These are phyloP conservation scores for Manihot esculenta DNA, from an alignment of 441 rosid species.

Conservation along the genomic window DNA sequence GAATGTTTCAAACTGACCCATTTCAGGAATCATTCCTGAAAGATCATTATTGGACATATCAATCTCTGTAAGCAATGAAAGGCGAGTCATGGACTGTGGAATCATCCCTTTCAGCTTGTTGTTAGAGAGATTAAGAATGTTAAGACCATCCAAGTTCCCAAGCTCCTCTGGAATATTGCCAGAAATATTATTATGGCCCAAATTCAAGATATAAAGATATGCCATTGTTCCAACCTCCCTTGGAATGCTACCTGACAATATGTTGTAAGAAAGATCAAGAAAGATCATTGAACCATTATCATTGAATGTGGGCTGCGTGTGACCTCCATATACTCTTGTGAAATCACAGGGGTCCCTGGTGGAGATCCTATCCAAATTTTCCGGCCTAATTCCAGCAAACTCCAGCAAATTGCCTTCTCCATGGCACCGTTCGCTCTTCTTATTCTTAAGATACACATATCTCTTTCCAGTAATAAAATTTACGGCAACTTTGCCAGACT, in stretches of 20 bases:
- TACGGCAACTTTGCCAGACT: conserved; percentile 78
- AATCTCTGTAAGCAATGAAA: conserved; percentile 60
- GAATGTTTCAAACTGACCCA: conserved; percentile 85
- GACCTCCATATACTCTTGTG: conserved; percentile 71
- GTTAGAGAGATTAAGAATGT: conserved; percentile 80
- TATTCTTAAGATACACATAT: conserved; percentile 71
- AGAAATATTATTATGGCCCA: conserved; percentile 71
- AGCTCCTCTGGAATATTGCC: conserved; percentile 76
- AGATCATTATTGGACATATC: conserved; percentile 74
- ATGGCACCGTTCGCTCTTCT: conserved; percentile 72
- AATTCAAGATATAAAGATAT: conserved; percentile 68
- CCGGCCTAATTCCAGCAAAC: conserved; percentile 75
- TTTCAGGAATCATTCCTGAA: conserved; percentile 73
- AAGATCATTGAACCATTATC: conserved; percentile 91
- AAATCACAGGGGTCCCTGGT: conserved; percentile 72
- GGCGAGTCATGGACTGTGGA: conserved; percentile 59
- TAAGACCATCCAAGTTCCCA: conserved; percentile 58
- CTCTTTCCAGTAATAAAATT: conserved; percentile 75
- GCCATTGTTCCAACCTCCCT: conserved; percentile 76
- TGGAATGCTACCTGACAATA: conserved; percentile 66
- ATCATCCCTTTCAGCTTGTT: conserved; percentile 63
- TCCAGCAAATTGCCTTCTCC: conserved; percentile 93
- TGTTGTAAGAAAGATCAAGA: conserved; percentile 80
- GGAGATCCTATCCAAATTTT: conserved; percentile 55
- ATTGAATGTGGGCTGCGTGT: conserved; percentile 70